phyloP scores from a whole-genome alignment of 768 basidiomycete species.

The Podaxis sp. region DNA sequence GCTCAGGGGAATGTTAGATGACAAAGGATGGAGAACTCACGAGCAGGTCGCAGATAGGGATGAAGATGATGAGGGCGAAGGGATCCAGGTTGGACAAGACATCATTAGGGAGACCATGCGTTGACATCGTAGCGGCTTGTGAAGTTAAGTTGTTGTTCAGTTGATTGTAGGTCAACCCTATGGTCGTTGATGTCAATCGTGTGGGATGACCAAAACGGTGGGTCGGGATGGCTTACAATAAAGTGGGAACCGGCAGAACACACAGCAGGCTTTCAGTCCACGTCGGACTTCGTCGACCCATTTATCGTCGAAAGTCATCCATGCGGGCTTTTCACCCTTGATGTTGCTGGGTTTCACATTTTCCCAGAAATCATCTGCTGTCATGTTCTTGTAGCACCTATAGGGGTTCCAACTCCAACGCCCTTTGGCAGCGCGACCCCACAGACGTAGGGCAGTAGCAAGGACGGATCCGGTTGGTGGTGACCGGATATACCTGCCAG shows the following conservation, averaged over 20 bases:
- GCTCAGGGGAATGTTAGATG: neutral
- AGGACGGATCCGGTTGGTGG: slow-evolving; percentile 70
- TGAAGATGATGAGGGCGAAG: slow-evolving; percentile 67
- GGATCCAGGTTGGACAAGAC: slow-evolving; percentile 79
- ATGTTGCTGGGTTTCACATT: slow-evolving; percentile 61
- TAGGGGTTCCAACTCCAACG: slow-evolving; percentile 58
- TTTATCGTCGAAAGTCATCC: slow-evolving; percentile 78
- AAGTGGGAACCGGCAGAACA: slow-evolving; percentile 63
- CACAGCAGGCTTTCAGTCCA: slow-evolving; percentile 69
- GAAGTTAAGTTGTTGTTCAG: slow-evolving; percentile 77
- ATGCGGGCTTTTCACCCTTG: slow-evolving; percentile 42
- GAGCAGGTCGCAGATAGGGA: slow-evolving; percentile 63
- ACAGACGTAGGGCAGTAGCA: slow-evolving; percentile 44
- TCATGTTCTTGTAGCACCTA: slow-evolving; percentile 44
- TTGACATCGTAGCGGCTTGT: slow-evolving; percentile 75
- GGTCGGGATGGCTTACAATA: slow-evolving; percentile 46
- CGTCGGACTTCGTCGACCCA: slow-evolving; percentile 79
- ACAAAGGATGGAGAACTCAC: slow-evolving; percentile 24
- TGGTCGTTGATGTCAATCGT: neutral
- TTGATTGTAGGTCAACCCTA: slow-evolving; percentile 79
- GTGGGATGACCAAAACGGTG: neutral
- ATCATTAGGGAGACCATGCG: slow-evolving; percentile 73
- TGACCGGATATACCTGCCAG: slow-evolving; percentile 48
- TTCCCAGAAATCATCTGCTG: slow-evolving; percentile 72
- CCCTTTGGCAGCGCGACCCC: slow-evolving; percentile 42